Base-by-base conservation (phyloP, 2,329 filamentous ascomycete genomes). In the Thelonectria olida region DNA sequence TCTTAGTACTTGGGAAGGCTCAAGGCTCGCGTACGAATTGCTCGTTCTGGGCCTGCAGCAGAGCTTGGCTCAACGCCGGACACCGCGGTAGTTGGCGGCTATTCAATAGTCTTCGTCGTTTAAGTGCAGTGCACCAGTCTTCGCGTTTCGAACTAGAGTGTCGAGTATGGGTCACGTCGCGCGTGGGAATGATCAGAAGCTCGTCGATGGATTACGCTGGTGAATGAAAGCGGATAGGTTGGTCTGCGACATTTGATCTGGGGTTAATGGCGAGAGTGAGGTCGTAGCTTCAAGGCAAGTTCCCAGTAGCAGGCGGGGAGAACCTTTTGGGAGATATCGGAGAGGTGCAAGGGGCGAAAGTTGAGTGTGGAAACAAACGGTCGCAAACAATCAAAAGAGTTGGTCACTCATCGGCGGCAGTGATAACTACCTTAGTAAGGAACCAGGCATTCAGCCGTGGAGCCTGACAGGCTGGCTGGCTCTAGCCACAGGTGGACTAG, bases 211-310 rank as follows among this genome's bases (percentile, higher is more conserved):
- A 41, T 44, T 50, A 39, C 57, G 47, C 51, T 61, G 22, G 49
- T 53, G 52, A 53, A 64, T 58, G 39, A 42, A 62, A 58, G 65
- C 45, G 58, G 28, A 58, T 51, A 52, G 53, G 47, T 45, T 66
- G 50, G 61, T 64, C 58, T 69, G 67, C 68, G 68, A 71, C 69
- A 72, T 72, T 71, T 72, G 69, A 66, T 63, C 57, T 27, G 34
- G 48, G 47, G 12, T 38, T 12, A 31, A 41, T 31, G 31, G 31
- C 15, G 8, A 17, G n/a, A 48, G 27, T 9, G 17, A 13, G 25
- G 13, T 38, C 9, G 45, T 38, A 15, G 20, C 12, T n/a, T 23
- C n/a, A 39, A 15, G 4, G 20, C 36, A 28, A 20, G 25, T 9
- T 15, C n/a, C 38, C 2, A 5, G n/a, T 31, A 5, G 9, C 9